Base-by-base conservation (phyloP, 805 yeast genomes). In the Candida lessepsii region DNA sequence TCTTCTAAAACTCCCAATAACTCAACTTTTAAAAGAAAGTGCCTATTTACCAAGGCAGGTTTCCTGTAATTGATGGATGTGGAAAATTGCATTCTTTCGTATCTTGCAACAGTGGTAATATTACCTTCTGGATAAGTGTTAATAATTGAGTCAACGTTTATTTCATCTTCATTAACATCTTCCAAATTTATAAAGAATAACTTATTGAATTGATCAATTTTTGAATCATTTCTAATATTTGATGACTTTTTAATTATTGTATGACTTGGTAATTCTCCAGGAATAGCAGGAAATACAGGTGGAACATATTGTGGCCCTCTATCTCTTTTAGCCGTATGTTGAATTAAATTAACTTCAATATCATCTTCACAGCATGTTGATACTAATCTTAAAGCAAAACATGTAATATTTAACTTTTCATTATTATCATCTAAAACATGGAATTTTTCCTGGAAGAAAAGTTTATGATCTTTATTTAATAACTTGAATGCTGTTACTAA, bases 311-410 rank as follows among this genome's bases (percentile, higher is more conserved):
- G 86, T 0, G 87, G 88, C 0, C 88, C 89, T 45, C 74, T 68
- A 48, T 83, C 89, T 45, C 91, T 64, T 56, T 83, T 83, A 1
- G 90, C 82, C 0, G 89, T 83, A 51, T 81, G 88, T 49, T 83
- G 88, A 11, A 83, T 72, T 37, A 82, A 60, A 14, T 56, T 63
- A 8, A 79, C 74, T 10, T 62, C 61, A 0, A 64, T 53, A 19
- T 61, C 65, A 35, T 75, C 80, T 28, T 80, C 83, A 30, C 68
- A 67, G 46, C 79, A 76, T 45, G 62, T 72, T 1, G 86, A 72
- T 5, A 65, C 65, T 29, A 83, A 63, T 25, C 75, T 57, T 7
- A 82, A 57, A 0, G 79, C 81, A 58, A 81, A 80, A 51, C 69
- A 72, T 40, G 64, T 59, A 9, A 78, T 63, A 15, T 52, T 54